Evolutionary conservation across 306 rosid genomes (phyloP).

Genomic region (Quillaja saponaria): DNA sequence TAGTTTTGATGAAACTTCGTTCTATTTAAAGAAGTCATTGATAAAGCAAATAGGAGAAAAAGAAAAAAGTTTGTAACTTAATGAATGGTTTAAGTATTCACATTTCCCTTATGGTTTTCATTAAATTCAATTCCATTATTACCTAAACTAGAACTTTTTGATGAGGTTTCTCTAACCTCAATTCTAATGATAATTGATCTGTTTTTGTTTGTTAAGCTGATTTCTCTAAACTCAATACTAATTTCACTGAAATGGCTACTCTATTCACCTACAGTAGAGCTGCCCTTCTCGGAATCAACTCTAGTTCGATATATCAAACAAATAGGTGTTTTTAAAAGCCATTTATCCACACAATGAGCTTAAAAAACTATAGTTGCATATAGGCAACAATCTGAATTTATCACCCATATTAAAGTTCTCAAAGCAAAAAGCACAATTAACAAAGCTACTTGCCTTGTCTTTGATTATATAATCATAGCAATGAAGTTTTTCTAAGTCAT

Average conservation of each 20-base stretch:
- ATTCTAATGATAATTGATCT: background rate
- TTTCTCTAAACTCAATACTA: constrained; percentile 20
- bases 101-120: constrained; percentile 5
- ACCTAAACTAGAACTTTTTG: constrained; percentile 16
- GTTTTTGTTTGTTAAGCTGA: constrained; percentile 9
- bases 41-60: background rate
- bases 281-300: constrained; percentile 29
- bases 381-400: constrained; percentile 58
- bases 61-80: background rate
- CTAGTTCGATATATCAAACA: constrained; percentile 58
- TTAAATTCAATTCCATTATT: constrained; percentile 23
- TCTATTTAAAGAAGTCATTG: too few species aligned
- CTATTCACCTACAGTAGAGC: constrained; percentile 11
- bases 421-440: constrained; percentile 67
- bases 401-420: constrained; percentile 56
- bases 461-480: constrained; percentile 47
- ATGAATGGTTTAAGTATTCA: too few species aligned
- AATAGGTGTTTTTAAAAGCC: constrained; percentile 56
- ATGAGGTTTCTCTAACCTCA: constrained; percentile 21
- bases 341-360: constrained; percentile 58
- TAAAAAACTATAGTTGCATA: constrained; percentile 64
- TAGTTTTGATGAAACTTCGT: too few species aligned
- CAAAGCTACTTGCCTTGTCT: constrained; percentile 39
- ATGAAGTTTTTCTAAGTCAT: constrained; percentile 64
- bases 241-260: constrained; percentile 23